A percentile compares a stretch with the other conserved stretches of the same genome.
phyloP scores from a whole-genome alignment of 2,329 filamentous ascomycete genomes.

The Decorospora gaudefroyi region DNA sequence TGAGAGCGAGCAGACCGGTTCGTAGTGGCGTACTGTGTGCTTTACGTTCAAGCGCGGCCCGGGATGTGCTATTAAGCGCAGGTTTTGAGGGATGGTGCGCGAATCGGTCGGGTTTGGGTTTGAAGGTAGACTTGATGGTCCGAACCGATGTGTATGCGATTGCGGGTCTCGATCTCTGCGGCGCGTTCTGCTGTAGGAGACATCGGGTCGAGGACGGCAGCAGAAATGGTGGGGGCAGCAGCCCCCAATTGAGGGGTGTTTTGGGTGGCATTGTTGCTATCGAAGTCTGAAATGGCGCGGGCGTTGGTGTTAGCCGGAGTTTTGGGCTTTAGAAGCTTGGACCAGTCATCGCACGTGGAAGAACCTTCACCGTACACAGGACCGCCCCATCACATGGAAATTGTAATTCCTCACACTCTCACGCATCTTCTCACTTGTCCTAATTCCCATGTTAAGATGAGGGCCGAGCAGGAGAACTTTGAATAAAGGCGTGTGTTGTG shows the following conservation, averaged over 20 bases:
- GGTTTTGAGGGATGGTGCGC: slow-evolving; percentile 57
- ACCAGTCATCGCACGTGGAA: slow-evolving; percentile 12
- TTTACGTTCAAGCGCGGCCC: slow-evolving; percentile 64
- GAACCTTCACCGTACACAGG: slow-evolving; percentile 1
- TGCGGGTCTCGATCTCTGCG: slow-evolving; percentile 13
- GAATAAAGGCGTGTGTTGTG: neutral
- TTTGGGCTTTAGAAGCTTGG: slow-evolving; percentile 19
- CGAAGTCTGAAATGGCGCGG: slow-evolving; percentile 12
- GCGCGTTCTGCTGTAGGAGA: slow-evolving; percentile 26
- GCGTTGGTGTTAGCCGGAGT: slow-evolving; percentile 20
- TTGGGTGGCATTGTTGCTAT: slow-evolving; percentile 41
- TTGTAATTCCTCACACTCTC: too few relatives aligned
- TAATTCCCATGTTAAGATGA: neutral
- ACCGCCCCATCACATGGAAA: too few relatives aligned
- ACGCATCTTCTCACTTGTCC: too few relatives aligned
- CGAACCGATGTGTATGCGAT: slow-evolving; percentile 36
- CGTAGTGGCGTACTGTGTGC: slow-evolving; percentile 65
- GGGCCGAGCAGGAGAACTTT: neutral
- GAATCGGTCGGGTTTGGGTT: slow-evolving; percentile 57
- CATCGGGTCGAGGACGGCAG: slow-evolving; percentile 35
- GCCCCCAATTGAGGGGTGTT: slow-evolving; percentile 43
- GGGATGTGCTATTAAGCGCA: slow-evolving; percentile 60
- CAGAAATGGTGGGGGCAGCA: slow-evolving; percentile 35
- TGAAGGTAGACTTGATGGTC: slow-evolving; percentile 62
- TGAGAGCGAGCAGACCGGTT: slow-evolving; percentile 81